Evolutionary conservation across 1,139 yeast species (phyloP).

Genomic region (Blastobotrys persicus): DNA sequence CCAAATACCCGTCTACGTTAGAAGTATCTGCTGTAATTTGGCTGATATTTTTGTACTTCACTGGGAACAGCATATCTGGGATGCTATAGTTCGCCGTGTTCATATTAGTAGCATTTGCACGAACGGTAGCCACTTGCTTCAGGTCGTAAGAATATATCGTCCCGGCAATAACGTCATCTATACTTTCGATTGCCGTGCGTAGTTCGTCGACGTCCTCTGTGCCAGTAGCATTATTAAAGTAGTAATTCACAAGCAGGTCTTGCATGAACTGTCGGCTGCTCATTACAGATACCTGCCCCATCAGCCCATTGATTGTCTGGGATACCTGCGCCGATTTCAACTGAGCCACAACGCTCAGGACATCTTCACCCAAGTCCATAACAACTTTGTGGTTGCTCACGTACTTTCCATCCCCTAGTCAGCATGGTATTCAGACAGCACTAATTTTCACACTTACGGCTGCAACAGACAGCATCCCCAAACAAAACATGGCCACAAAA

Average conservation of each 20-base stretch:
- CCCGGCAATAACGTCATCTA: conserved; percentile 29
- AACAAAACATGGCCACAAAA: conserved; percentile 66
- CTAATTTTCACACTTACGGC: conserved; percentile 45
- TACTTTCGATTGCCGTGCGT: conserved; percentile 26
- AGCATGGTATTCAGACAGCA: conserved; percentile 1
- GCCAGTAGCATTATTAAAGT: conserved; percentile 26
- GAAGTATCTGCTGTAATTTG: conserved; percentile 17
- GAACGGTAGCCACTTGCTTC: conserved; percentile 15
- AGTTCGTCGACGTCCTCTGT: conserved; percentile 21
- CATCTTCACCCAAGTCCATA: conserved; percentile 60
- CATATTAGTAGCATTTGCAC: conserved; percentile 14
- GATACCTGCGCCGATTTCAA: conserved; percentile 75
- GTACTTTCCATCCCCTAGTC: conserved; percentile 17
- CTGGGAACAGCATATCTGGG: conserved; percentile 27
- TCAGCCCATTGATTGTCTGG: conserved; percentile 60
- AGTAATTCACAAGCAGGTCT: conserved; percentile 28
- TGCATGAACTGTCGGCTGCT: conserved; percentile 33
- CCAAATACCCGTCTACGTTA: conserved; percentile 21
- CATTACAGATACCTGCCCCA: conserved; percentile 51
- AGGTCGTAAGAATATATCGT: conserved; percentile 26
- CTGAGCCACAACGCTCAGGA: conserved; percentile 75
- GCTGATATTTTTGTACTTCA: conserved; percentile 13
- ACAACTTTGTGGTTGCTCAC: conserved; percentile 63
- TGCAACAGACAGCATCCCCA: conserved; percentile 67
- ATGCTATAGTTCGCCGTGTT: conserved; percentile 14